phyloP scores from a whole-genome alignment of 108 stramenopile genomes.

The Cyclostephanos invisitatus region DNA sequence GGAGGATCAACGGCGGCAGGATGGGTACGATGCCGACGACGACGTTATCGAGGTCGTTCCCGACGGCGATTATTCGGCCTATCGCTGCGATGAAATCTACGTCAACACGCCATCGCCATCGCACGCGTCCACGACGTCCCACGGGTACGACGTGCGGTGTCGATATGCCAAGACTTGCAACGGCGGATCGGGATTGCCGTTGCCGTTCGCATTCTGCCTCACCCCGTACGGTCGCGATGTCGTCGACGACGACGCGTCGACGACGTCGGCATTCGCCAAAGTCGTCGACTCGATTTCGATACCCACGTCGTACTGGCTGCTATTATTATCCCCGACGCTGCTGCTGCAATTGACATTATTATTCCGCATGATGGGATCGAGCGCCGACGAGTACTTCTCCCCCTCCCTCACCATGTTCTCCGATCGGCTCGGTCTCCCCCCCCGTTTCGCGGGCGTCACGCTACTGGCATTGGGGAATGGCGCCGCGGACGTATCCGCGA shows the following conservation, averaged over 20 bases:
- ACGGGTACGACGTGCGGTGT: conserved; percentile 47
- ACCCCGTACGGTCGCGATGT: not conserved
- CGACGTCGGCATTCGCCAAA: not conserved
- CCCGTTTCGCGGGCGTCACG: conserved; percentile 95
- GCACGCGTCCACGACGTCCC: not conserved
- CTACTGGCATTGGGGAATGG: conserved; percentile 97
- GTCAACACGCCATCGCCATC: conserved; percentile 8
- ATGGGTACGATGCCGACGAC: not conserved
- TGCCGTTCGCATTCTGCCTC: conserved; percentile 73
- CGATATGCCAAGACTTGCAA: conserved; percentile 69
- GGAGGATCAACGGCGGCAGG: too few relatives aligned
- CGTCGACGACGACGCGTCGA: too few relatives aligned
- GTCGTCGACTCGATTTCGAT: conserved; percentile 1
- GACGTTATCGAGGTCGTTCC: not conserved
- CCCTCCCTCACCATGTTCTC: conserved; percentile 91
- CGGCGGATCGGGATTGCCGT: conserved; percentile 55
- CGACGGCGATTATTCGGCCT: conserved; percentile 27
- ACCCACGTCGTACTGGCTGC: conserved; percentile 40
- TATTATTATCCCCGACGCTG: conserved; percentile 59
- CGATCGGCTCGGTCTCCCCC: conserved; percentile 80
- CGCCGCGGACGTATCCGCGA: conserved; percentile 93
- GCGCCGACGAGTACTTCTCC: conserved; percentile 96
- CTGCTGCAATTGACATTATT: conserved; percentile 74
- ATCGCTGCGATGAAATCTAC: conserved; percentile 41
- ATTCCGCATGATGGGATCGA: conserved; percentile 87